Percentiles rank a stretch among this genome's conserved stretches.
Conservation (phyloP, 805 yeast species). For the Zygoascus flipseniorum region DNA sequence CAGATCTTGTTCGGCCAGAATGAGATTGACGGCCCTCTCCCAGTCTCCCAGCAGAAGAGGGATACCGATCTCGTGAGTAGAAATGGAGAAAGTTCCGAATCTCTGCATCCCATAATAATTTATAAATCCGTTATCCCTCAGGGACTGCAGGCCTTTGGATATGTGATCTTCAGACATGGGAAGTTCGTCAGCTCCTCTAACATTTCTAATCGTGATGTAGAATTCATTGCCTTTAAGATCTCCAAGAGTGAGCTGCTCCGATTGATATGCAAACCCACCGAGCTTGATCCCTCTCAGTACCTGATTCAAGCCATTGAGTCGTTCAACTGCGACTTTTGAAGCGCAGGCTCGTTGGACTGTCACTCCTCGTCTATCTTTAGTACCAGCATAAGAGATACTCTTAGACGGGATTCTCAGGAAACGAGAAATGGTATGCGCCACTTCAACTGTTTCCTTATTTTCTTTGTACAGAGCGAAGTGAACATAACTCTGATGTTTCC, state of each 20-base stretch:
- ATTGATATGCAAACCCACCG: slow-evolving; percentile 69
- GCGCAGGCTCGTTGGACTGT: slow-evolving; percentile 79
- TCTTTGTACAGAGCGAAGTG: slow-evolving; percentile 84
- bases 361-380: slow-evolving; percentile 93
- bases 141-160: slow-evolving; percentile 36
- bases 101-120: slow-evolving; percentile 98
- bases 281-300: slow-evolving; percentile 68
- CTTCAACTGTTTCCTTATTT: slow-evolving; percentile 96
- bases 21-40: slow-evolving; percentile 68
- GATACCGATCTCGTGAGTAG: slow-evolving; percentile 83
- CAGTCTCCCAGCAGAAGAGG: slow-evolving; percentile 64
- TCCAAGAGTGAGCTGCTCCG: slow-evolving; percentile 60
- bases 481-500: slow-evolving; percentile 57
- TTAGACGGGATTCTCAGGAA: slow-evolving; percentile 68
- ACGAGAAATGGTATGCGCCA: slow-evolving; percentile 64
- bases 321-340: slow-evolving; percentile 46
- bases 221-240: slow-evolving; percentile 87
- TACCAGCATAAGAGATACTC: slow-evolving; percentile 77
- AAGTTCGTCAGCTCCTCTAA: slow-evolving; percentile 38
- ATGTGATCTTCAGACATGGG: slow-evolving; percentile 35
- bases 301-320: slow-evolving; percentile 69
- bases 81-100: slow-evolving; percentile 89
- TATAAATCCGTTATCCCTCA: slow-evolving; percentile 67
- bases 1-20: slow-evolving; percentile 77
- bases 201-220: slow-evolving; percentile 73